Percentiles rank a stretch among this genome's conserved stretches.
phyloP scores from a whole-genome alignment of 73 alveolate genomes.

The Effrenium voratum region DNA sequence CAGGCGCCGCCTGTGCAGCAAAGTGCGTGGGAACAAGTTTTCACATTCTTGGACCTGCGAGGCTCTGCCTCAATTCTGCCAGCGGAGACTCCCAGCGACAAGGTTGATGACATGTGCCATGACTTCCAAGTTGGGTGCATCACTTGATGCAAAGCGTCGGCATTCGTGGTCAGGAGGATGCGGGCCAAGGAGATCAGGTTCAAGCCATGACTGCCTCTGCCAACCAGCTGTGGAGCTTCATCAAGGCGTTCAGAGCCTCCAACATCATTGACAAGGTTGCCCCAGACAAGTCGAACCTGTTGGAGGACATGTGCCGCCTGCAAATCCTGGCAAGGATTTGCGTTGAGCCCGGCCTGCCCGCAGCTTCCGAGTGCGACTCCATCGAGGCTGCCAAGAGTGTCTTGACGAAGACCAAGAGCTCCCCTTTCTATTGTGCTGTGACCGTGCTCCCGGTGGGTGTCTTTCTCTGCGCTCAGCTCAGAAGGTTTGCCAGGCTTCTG shows the following conservation, averaged over 20 bases:
- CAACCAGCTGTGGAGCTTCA: neutral
- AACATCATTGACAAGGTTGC: neutral
- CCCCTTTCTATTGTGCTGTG: neutral
- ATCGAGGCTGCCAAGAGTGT: neutral
- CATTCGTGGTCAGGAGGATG: neutral
- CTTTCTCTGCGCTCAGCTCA: neutral
- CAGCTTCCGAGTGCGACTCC: neutral
- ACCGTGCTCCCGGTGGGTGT: neutral
- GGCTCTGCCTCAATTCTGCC: neutral
- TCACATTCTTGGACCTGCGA: neutral
- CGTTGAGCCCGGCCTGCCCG: neutral
- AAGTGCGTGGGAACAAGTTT: neutral
- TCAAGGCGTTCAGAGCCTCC: neutral
- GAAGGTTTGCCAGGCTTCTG: neutral
- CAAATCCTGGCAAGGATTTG: neutral
- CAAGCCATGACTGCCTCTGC: neutral
- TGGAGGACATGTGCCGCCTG: neutral
- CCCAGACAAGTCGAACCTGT: neutral
- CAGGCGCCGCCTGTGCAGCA: neutral
- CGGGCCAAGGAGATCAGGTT: neutral
- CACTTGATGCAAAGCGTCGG: neutral
- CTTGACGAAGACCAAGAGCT: neutral
- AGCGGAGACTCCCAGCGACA: neutral
- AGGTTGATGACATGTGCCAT: neutral
- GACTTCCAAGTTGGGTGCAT: neutral